Evolutionary conservation across 306 rosid genomes (phyloP), one percentile per base, ranked within the genome.

Genomic region (Carpinus viminea): DNA sequence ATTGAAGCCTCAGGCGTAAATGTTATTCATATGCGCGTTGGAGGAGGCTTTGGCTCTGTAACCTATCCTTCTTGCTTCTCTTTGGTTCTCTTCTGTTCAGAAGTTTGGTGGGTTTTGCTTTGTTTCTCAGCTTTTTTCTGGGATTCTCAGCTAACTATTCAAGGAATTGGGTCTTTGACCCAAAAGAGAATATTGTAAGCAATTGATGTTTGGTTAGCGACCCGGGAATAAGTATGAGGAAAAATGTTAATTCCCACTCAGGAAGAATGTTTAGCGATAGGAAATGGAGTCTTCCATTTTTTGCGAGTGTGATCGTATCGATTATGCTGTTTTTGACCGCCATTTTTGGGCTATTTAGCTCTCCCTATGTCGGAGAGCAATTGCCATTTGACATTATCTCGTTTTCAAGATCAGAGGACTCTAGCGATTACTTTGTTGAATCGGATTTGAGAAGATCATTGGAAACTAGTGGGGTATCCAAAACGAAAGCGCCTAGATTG

Each of bases 231-330:
- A 89, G 86, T 78, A 96, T 96, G 99, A 96, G 94, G 99, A 96
- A 90, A 85, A 85, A 90, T 86, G 87, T 73, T 51, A 88, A 86
- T 79, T 89, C 88, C 73, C 93, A 91, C 83, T 85, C 96, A 31
- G 92, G 91, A 82, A 91, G 97, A 86, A 79, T 87, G 34, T 90
- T 87, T 74, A 93, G 97, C 81, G 98, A 96, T 74, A 89, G 92
- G 84, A 87, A 85, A 34, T 96, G 99, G 98, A 79, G 82, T 78
- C 80, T 93, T 15, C 99, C 98, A 55, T 96, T 96, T 84, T 83
- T 96, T 68, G 91, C 97, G 1, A 93, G 96, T 83, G 79, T 93
- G 84, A 78, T 90, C 72, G 86, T 93, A 57, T 93, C 92, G 70
- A 69, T 88, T 57, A 89, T 89, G 56, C 81, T 95, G 75, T 31